Evolutionary conservation across 805 yeast genomes (phyloP).

Genomic region (Spathaspora boniae): DNA sequence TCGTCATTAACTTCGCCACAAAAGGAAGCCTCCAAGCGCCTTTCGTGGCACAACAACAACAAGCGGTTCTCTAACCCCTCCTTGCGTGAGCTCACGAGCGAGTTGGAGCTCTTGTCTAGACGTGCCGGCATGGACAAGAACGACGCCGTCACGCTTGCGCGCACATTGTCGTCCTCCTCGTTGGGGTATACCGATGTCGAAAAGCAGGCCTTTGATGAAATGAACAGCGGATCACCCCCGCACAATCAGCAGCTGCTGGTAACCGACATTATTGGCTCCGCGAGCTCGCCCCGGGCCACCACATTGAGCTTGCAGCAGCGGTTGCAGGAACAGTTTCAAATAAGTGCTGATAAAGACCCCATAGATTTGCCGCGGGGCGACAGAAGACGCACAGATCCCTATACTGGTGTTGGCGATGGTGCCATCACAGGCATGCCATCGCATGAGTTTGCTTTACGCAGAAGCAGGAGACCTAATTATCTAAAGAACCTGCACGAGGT

Average conservation of each 20-base stretch:
- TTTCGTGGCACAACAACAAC: slow-evolving; percentile 8
- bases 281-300: slow-evolving; percentile 4
- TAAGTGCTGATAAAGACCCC: slow-evolving; percentile 8
- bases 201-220: slow-evolving; percentile 37
- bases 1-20: slow-evolving; percentile 8
- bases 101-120: slow-evolving; percentile 68
- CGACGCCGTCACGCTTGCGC: slow-evolving; percentile 79
- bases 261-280: slow-evolving; percentile 1
- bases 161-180: slow-evolving; percentile 71
- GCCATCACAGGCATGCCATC: too few relatives aligned
- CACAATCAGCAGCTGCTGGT: slow-evolving; percentile 4
- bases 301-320: slow-evolving; percentile 13
- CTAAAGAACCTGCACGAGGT: slow-evolving; percentile 18
- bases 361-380: slow-evolving; percentile 4
- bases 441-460: slow-evolving; percentile 27
- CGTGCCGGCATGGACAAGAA: slow-evolving; percentile 75
- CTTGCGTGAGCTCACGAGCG: slow-evolving; percentile 66
- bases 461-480: slow-evolving; percentile 40
- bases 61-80: slow-evolving; percentile 50
- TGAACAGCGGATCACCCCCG: slow-evolving; percentile 20
- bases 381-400: too few relatives aligned
- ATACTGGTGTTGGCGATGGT: neutral
- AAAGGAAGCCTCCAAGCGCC: slow-evolving; percentile 9
- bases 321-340: slow-evolving; percentile 16
- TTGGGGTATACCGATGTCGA: slow-evolving; percentile 56